Base-by-base conservation (phyloP, 768 basidiomycete species). In the Pulveroboletus sp. region DNA sequence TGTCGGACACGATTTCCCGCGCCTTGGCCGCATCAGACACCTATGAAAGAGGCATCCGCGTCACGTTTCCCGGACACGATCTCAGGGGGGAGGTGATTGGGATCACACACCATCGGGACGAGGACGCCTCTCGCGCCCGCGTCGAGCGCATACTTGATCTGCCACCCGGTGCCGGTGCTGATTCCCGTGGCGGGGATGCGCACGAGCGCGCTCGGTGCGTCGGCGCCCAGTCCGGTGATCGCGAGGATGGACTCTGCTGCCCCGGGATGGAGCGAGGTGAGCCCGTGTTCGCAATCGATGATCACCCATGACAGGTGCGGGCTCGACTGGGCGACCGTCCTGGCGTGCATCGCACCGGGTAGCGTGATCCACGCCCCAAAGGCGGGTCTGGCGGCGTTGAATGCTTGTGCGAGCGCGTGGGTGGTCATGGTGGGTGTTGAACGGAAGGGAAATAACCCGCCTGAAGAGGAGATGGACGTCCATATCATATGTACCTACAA, bases 131-230 rank as follows among this genome's bases (percentile, higher is more conserved):
- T 71, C 15, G 84, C 85, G 5, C 85, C 85, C 0, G 80, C 79
- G 58, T 86, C 85, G 28, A 86, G 73, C 1, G 79, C 83, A 52
- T 81, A 73, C 67, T 86, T 86, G 67, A 86, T 84, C 63, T 85
- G 83, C 83, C 83, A 85, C 48, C 74, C 73, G 3, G 81, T 80
- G 54, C 78, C 76, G 0, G 69, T 68, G 26, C 74, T 77, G 26
- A 73, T 60, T 0, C 82, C 84, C 2, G 84, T 86, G 8, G 82
- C 82, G 7, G 85, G 80, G 42, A 86, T 78, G 26, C 85, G 67
- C 6, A 86, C 78, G 35, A 86, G 56, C 9, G 77, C 69, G 56
- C 78, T 84, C 0, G 80, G 79, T 2, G 75, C 76, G 28, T 58
- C 55, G 2, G 60, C 58, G 3, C 71, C 69, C 1, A 79, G 67